These are phyloP conservation scores for Trifolium pratense DNA, from an alignment of 306 rosid genomes.

Conservation along the genomic window DNA sequence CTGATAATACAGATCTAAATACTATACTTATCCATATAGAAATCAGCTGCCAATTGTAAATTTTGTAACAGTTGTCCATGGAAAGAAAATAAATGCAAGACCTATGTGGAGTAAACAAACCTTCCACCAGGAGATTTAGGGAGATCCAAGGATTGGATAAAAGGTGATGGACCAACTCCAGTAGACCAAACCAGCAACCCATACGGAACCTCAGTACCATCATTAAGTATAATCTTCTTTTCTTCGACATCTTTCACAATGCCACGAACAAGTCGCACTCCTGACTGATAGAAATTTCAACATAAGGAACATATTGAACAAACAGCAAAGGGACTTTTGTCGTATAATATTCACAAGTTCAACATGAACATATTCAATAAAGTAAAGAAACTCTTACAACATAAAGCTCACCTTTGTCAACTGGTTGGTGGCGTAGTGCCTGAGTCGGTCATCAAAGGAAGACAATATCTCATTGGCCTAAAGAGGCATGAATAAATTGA, in stretches of 20 bases:
- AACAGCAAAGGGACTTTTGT: not conserved
- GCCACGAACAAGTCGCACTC: constrained; percentile 92
- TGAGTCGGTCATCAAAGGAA: constrained; percentile 84
- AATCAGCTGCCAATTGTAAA: constrained; percentile 25
- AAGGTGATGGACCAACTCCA: constrained; percentile 93
- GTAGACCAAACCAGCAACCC: constrained; percentile 98
- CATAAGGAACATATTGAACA: constrained; percentile 18
- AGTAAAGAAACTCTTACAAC: constrained; percentile 25
- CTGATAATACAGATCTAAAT: constrained; percentile 10
- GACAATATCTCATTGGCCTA: constrained; percentile 97
- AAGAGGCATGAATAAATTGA: constrained; percentile 44
- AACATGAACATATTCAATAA: constrained; percentile 27
- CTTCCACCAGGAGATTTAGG: constrained; percentile 98
- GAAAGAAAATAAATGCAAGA: constrained; percentile 35
- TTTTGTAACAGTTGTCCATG: constrained; percentile 8
- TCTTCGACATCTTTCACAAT: constrained; percentile 84
- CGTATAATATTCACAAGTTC: constrained; percentile 25
- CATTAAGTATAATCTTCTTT: constrained; percentile 73
- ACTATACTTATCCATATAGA: constrained; percentile 2
- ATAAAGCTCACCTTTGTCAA: constrained; percentile 73
- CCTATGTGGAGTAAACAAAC: constrained; percentile 45
- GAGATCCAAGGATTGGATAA: constrained; percentile 61
- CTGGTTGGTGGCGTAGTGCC: constrained; percentile 84
- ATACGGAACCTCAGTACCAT: constrained; percentile 94
- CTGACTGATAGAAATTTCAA: constrained; percentile 73